Evolutionary conservation across 805 yeast species (phyloP).

Genomic region (Candida lessepsii): DNA sequence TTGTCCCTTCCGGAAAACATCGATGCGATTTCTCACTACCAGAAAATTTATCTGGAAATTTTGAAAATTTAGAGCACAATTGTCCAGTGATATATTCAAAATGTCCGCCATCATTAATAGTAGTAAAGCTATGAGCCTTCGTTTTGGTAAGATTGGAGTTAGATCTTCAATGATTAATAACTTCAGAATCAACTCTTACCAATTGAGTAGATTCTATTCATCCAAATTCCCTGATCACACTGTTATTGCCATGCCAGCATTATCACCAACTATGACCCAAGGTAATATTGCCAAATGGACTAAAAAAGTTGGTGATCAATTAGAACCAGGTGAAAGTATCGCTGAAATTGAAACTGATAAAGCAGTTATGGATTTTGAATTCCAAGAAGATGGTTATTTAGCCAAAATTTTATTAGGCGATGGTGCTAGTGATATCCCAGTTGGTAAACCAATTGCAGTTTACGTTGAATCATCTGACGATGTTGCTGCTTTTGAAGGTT

Average conservation of each 20-base stretch:
- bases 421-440: constrained; percentile 88
- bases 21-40: constrained; percentile 17
- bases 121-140: constrained; percentile 7
- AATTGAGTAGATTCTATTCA: constrained; percentile 32
- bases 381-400: constrained; percentile 92
- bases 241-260: constrained; percentile 95
- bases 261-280: constrained; percentile 99
- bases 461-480: constrained; percentile 85
- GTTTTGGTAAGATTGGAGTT: constrained; percentile 3
- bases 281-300: constrained; percentile 91
- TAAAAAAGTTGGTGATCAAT: constrained; percentile 83
- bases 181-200: constrained; percentile 2
- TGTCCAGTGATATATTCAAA: constrained; percentile 4
- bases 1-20: constrained; percentile 19
- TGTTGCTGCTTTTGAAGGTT: constrained; percentile 84
- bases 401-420: constrained; percentile 83
- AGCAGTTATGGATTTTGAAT: constrained; percentile 97
- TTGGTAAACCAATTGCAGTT: constrained; percentile 94
- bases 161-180: constrained; percentile 5
- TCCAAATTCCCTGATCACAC: constrained; percentile 75
- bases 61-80: constrained; percentile 3
- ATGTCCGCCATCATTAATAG: constrained; percentile 7
- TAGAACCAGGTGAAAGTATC: constrained; percentile 88
- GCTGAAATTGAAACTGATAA: constrained; percentile 98
- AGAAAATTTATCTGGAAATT: constrained; percentile 7